A percentile compares a stretch with the other conserved stretches of the same genome.
phyloP scores from a whole-genome alignment of 2,329 filamentous ascomycete genomes.

The Thermoascus crustaceus region DNA sequence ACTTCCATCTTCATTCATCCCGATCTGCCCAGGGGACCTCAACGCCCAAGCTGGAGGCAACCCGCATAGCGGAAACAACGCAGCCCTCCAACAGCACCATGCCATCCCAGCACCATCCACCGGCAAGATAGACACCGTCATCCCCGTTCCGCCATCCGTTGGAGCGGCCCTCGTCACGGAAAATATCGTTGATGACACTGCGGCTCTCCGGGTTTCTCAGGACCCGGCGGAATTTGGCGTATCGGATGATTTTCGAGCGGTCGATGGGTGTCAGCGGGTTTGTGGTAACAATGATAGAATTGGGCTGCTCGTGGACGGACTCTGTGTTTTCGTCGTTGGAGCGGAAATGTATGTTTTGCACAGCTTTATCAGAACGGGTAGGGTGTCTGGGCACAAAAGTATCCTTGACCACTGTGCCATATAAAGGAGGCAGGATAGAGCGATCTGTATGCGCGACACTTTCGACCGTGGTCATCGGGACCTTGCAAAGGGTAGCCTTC shows the following conservation, averaged over 20 bases:
- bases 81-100: constrained; percentile 57
- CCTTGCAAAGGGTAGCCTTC: constrained; percentile 26
- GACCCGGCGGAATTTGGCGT: constrained; percentile 45
- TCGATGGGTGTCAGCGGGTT: constrained; percentile 38
- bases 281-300: constrained; percentile 47
- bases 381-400: constrained; percentile 3
- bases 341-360: constrained; percentile 20
- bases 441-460: constrained; percentile 40
- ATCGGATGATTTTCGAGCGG: constrained; percentile 34
- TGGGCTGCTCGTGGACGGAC: constrained; percentile 45
- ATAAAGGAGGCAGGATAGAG: constrained; percentile 10
- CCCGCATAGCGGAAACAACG: constrained; percentile 49
- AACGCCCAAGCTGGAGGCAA: constrained; percentile 47
- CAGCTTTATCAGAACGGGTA: constrained; percentile 5
- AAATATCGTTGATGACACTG: constrained; percentile 40
- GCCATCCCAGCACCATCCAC: constrained; percentile 58
- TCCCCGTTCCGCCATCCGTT: constrained; percentile 48
- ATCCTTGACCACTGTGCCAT: neutral
- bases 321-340: constrained; percentile 36
- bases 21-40: constrained; percentile 33
- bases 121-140: constrained; percentile 47
- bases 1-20: too few relatives aligned
- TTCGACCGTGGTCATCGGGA: constrained; percentile 44
- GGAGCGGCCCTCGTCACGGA: constrained; percentile 17
- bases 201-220: constrained; percentile 44